Base-by-base conservation (phyloP, 1,284 basidiomycete species). In the Puccinia horiana region DNA sequence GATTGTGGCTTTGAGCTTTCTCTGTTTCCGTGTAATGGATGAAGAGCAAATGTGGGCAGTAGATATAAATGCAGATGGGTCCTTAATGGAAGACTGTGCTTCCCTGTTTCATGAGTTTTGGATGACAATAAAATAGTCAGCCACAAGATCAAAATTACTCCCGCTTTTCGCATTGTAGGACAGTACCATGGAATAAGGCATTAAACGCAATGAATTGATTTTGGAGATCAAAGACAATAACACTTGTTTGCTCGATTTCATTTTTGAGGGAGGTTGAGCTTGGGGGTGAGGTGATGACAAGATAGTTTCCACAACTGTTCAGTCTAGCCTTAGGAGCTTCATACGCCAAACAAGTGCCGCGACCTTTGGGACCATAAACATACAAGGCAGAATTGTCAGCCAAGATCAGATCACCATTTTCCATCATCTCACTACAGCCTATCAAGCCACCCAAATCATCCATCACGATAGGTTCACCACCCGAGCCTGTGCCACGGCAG, bases 351-450 rank as follows among this genome's bases (percentile, higher is more conserved):
- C 93, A 95, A 0, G 92, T 91, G 0, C 94, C 93, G 78, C 95
- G 89, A 0, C 94, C 94, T 32, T 96, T 93, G 0, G 91, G 90
- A 0, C 92, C 92, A 85, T 94, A 94, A 11, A 94, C 89, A 85
- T 96, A 97, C 58, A 98, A 92, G 0, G 95, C 96, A 85, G 98
- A 96, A 76, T 97, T 94, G 79, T 93, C 89, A 0, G 95, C 96
- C 1, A 98, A 90, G 16, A 96, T 90, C 85, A 98, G 91, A 85
- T 94, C 89, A 88, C 78, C 90, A 88, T 76, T 90, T 87, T 90
- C 90, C 90, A 54, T 67, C 26, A 78, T 32, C 29, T 91, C 90
- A 0, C 92, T 92, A 86, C 96, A 99, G 0, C 93, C 92, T 5
- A 98, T 88, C 0, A 90, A 93, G 65, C 91, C 91, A 0, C 96